Conservation (phyloP, 2,329 filamentous ascomycete species). For the Monosporascus sp. region DNA sequence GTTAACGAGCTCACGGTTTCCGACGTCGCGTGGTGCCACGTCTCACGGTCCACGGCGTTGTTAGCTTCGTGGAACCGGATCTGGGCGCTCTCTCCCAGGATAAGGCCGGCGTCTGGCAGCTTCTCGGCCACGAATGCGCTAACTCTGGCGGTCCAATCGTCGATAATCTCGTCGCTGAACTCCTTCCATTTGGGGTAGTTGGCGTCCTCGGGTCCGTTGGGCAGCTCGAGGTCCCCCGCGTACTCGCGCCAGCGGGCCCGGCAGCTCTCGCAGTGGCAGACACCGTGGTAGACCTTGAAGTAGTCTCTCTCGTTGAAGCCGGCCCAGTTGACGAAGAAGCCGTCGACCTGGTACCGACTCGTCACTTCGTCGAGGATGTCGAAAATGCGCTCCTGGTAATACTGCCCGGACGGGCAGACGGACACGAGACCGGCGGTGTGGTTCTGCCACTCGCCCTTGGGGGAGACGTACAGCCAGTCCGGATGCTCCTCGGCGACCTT, state of each 20-base stretch:
- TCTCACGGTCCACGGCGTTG: slow-evolving; percentile 10
- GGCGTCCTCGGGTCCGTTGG: not conserved
- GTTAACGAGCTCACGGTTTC: slow-evolving; percentile 6
- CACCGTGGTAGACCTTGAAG: slow-evolving; percentile 9
- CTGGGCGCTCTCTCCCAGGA: slow-evolving; percentile 5
- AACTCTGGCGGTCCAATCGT: slow-evolving; percentile 8
- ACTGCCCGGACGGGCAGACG: slow-evolving; percentile 9
- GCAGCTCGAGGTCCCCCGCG: not conserved
- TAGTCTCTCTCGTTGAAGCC: slow-evolving; percentile 12
- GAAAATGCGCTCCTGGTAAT: slow-evolving; percentile 11
- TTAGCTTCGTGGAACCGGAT: slow-evolving; percentile 13
- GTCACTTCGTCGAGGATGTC: slow-evolving; percentile 12
- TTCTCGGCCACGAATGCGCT: slow-evolving; percentile 8
- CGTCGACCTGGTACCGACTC: slow-evolving; percentile 7
- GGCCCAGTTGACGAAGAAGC: slow-evolving; percentile 16
- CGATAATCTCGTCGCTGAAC: slow-evolving; percentile 8
- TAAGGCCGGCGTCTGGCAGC: slow-evolving; percentile 8
- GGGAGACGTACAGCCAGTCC: slow-evolving; percentile 11
- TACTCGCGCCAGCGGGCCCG: slow-evolving; percentile 4
- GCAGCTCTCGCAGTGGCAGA: slow-evolving; percentile 12
- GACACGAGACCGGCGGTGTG: slow-evolving; percentile 10
- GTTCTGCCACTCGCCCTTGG: slow-evolving; percentile 7
- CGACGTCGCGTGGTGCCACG: slow-evolving; percentile 9
- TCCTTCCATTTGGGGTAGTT: slow-evolving; percentile 8
- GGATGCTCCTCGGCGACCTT: slow-evolving; percentile 8